phyloP scores from a whole-genome alignment of 2,329 filamentous ascomycete species.

The Sporothrix schenckii region DNA sequence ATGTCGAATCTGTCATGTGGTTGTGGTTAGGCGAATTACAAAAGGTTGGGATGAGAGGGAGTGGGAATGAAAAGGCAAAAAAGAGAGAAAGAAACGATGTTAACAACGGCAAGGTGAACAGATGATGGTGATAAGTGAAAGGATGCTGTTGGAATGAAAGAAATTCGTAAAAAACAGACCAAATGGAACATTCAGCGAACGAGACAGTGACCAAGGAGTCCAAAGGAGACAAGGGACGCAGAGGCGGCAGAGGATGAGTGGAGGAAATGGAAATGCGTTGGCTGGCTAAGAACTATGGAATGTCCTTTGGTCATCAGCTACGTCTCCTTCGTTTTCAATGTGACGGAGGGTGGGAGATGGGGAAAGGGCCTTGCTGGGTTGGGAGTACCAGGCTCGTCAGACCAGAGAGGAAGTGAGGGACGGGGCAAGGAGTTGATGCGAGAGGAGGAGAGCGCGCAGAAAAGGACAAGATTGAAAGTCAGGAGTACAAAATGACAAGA shows the following conservation, averaged over 20 bases:
- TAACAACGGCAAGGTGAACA: too few species aligned
- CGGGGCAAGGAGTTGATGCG: neutral
- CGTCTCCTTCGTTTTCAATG: slow-evolving; percentile 6
- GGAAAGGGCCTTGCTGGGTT: neutral
- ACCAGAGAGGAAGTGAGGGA: neutral
- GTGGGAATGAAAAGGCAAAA: neutral
- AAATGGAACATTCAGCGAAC: too few species aligned
- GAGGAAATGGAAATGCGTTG: neutral
- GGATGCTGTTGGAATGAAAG: neutral
- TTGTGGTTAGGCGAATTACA: neutral
- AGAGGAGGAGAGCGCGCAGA: neutral
- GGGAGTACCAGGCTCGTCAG: neutral
- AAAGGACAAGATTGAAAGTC: neutral
- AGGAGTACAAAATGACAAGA: slow-evolving; percentile 1
- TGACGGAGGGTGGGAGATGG: neutral
- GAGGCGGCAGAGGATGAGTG: neutral
- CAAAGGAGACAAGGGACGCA: neutral
- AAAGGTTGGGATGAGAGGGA: neutral
- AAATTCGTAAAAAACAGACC: neutral
- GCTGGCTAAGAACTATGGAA: neutral
- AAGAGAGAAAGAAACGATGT: neutral
- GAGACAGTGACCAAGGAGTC: too few species aligned
- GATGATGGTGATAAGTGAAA: neutral
- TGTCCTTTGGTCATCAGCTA: neutral
- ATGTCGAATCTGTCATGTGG: slow-evolving; percentile 11